Conservation (phyloP, 2,329 filamentous ascomycete genomes). For the Chrysoporthe deuterocubensis region DNA sequence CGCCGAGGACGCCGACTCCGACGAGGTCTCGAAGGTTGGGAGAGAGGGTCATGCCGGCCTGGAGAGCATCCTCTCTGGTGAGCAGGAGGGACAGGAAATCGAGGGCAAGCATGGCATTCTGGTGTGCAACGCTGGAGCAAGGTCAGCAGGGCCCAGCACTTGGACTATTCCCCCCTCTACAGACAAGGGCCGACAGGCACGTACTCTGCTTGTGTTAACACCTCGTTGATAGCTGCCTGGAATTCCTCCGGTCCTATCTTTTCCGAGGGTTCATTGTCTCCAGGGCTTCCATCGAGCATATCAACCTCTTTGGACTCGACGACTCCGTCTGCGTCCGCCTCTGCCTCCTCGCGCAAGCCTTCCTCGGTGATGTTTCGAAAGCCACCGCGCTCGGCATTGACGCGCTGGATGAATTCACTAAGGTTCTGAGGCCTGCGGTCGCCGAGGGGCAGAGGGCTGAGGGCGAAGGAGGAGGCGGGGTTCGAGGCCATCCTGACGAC, state of each 20-base stretch:
- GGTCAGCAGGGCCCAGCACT: background rate
- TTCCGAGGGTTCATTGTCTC: slow-evolving; percentile 46
- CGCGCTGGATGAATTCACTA: slow-evolving; percentile 76
- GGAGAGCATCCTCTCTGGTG: slow-evolving; percentile 77
- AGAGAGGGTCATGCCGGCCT: slow-evolving; percentile 72
- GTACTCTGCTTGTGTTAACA: slow-evolving; percentile 63
- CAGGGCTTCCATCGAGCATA: slow-evolving; percentile 49
- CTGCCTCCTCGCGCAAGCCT: slow-evolving; percentile 66
- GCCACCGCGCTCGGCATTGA: slow-evolving; percentile 77
- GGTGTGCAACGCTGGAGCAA: slow-evolving; percentile 51
- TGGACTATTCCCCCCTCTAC: background rate
- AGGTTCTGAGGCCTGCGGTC: slow-evolving; percentile 65
- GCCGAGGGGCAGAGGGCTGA: slow-evolving; percentile 66
- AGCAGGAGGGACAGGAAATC: slow-evolving; percentile 84
- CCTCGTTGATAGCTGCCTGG: slow-evolving; percentile 58
- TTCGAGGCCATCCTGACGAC: slow-evolving; percentile 31
- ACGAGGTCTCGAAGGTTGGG: slow-evolving; percentile 70
- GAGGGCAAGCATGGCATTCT: slow-evolving; percentile 70
- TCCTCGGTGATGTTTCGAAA: slow-evolving; percentile 81
- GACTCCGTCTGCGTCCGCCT: slow-evolving; percentile 45
- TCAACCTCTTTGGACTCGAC: slow-evolving; percentile 49
- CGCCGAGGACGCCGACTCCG: slow-evolving; percentile 74
- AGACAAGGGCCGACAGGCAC: slow-evolving; percentile 29
- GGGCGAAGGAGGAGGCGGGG: slow-evolving; percentile 50
- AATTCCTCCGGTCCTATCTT: slow-evolving; percentile 49